Base-by-base conservation (phyloP, 169 alveolate species). In the Prorocentrum cordatum region DNA sequence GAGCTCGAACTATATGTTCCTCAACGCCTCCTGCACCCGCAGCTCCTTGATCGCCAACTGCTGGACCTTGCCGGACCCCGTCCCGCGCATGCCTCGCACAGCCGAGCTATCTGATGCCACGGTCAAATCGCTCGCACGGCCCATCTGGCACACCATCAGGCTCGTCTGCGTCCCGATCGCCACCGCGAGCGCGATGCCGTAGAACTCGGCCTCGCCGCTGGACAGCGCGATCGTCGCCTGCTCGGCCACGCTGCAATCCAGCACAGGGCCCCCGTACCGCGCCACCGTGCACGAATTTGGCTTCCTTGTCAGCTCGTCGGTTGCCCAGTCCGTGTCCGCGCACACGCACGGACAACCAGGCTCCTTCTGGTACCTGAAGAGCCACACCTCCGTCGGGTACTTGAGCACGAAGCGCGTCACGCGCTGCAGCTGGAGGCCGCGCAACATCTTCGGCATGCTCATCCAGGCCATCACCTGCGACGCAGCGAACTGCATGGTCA, bases 261-360 rank as follows among this genome's bases (percentile, higher is more conserved):
- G 7, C 70, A 73, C 20, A 35, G 45, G 85, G 26, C 12, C 1
- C 24, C 85, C 85, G 18, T 20, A 22, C 18, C 27, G 14, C 47
- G 29, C 26, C 47, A 61, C 68, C 1, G 9, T 47, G 70, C 50
- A 50, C 29, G 58, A 31, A 67, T 47, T 73, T 14, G 38, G 24
- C 31, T 73, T 73, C 42, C 85, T 16, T 50, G 27, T 50, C 6
- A 32, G 50, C 9, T 18, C 26, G 38, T 61, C 54, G 42, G 50
- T 20, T 4, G 62, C 85, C 85, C 85, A 73, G 58, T 73, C 58
- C 9, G 71, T 31, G 31, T 73, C 85, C 1, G 70, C 50, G 71
- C 32, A 47, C 29, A 50, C 70, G 0, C 3, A 27, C 36, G 50
- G 22, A 18, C 33, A 26, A 3, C 22, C 33, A 0, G 85, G 85